These are phyloP conservation scores for Pelargonium fulgidum DNA, from an alignment of 441 rosid genomes.

Conservation along the genomic window DNA sequence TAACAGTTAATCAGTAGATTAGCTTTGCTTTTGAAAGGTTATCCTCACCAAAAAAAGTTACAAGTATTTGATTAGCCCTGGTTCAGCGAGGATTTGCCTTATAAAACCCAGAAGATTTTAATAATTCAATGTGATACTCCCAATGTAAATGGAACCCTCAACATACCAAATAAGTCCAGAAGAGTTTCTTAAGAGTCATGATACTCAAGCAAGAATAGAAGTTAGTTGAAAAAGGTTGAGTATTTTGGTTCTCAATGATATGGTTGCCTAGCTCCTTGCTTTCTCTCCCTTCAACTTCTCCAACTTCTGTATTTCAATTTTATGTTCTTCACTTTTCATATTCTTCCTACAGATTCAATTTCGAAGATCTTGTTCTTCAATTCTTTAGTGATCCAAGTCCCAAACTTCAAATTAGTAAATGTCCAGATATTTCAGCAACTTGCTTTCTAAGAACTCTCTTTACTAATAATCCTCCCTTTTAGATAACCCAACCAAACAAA, in stretches of 20 bases:
- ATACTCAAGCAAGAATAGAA: neutral
- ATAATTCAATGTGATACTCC: no score
- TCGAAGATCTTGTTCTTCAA: neutral
- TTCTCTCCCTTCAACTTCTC: neutral
- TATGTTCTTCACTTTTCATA: neutral
- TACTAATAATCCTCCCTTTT: neutral
- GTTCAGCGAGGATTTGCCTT: neutral
- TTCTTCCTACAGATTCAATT: neutral
- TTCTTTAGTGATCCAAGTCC: neutral
- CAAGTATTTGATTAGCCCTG: neutral
- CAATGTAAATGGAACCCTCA: no score
- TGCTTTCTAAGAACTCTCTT: neutral
- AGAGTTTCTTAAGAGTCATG: neutral
- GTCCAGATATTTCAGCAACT: neutral
- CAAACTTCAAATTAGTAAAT: neutral
- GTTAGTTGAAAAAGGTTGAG: neutral
- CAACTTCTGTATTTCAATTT: neutral
- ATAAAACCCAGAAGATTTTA: neutral
- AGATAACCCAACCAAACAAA: neutral
- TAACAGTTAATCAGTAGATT: neutral
- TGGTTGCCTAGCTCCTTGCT: slow-evolving; percentile 1
- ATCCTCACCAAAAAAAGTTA: neutral
- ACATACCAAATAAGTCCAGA: neutral
- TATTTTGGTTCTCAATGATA: neutral
- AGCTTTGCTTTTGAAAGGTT: neutral